A percentile compares a stretch with the other conserved stretches of the same genome.
These are phyloP conservation scores for Trifolium fragiferum DNA, from an alignment of 306 rosid genomes.

Conservation along the genomic window DNA sequence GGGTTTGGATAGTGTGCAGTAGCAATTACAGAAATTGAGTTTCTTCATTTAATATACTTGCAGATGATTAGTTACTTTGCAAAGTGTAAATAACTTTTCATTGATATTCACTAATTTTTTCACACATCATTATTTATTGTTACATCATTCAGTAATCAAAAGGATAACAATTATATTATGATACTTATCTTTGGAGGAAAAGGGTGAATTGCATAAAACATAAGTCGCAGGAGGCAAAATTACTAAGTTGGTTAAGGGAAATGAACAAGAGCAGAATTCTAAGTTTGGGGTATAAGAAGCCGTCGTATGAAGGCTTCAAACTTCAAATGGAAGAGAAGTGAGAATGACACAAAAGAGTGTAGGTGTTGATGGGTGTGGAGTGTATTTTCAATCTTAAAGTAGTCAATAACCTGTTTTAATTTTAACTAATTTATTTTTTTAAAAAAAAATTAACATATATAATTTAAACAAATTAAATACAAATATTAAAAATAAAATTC, in stretches of 20 bases:
- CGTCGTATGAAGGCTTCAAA: not conserved
- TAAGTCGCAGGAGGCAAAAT: not conserved
- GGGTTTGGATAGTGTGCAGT: conserved; percentile 25
- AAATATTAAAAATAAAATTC: no score
- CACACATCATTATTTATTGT: not conserved
- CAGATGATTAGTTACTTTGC: conserved; percentile 3
- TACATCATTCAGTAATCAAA: not conserved
- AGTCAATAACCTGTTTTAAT: no score
- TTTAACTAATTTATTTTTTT: no score
- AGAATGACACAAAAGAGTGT: not conserved
- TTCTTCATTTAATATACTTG: conserved; percentile 1
- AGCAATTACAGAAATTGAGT: conserved; percentile 24
- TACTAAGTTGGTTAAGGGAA: conserved; percentile 8
- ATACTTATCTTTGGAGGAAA: conserved; percentile 8
- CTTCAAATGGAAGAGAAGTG: conserved; percentile 4
- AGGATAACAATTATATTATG: not conserved
- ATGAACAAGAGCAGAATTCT: conserved; percentile 1
- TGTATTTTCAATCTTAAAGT: not conserved
- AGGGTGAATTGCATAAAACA: not conserved
- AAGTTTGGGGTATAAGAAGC: conserved; percentile 7
- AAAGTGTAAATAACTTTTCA: conserved; percentile 27
- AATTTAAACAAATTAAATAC: no score
- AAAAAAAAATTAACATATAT: no score
- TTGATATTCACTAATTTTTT: conserved; percentile 4
- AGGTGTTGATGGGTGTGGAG: not conserved